Evolutionary conservation across 176 grass and related monocot species (phyloP).

Genomic region (Dendrocalamus sinicus): DNA sequence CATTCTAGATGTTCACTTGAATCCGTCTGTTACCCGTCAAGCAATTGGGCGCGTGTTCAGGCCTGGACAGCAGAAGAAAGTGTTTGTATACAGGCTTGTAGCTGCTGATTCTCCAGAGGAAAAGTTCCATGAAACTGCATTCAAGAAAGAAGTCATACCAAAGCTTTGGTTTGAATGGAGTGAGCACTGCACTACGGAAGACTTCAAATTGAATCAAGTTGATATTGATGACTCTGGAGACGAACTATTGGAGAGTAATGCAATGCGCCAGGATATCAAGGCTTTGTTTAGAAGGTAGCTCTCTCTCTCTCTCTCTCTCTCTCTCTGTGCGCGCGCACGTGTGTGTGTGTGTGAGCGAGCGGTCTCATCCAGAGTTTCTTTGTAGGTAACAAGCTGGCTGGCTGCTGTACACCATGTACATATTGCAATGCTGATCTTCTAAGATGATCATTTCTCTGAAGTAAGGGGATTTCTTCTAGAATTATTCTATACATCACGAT

Average conservation of each 20-base stretch:
- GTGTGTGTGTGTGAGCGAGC: no score
- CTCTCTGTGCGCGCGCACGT: no score
- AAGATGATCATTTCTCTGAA: constrained; percentile 14
- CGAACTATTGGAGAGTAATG: constrained; percentile 63
- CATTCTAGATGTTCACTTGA: constrained; percentile 92
- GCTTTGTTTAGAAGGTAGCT: constrained; percentile 75
- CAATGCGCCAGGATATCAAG: constrained; percentile 72
- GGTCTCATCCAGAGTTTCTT: constrained; percentile 1
- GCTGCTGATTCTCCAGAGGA: constrained; percentile 76
- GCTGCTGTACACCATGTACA: constrained; percentile 36
- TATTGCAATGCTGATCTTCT: constrained; percentile 30
- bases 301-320: background rate
- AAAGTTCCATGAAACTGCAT: constrained; percentile 60
- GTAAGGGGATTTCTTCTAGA: constrained; percentile 29
- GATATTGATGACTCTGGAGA: constrained; percentile 62
- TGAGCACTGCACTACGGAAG: constrained; percentile 59
- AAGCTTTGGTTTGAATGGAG: constrained; percentile 99
- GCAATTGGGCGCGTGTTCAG: constrained; percentile 92
- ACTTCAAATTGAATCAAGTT: constrained; percentile 72
- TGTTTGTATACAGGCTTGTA: constrained; percentile 87
- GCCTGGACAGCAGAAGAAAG: constrained; percentile 84
- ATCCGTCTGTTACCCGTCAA: constrained; percentile 94
- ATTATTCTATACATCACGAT: background rate
- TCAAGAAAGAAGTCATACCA: constrained; percentile 83
- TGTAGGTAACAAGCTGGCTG: constrained; percentile 33